Percentiles rank a stretch among this genome's conserved stretches.
Conservation (phyloP, 2,329 filamentous ascomycete genomes). For the Hymenoscyphus repandus region DNA sequence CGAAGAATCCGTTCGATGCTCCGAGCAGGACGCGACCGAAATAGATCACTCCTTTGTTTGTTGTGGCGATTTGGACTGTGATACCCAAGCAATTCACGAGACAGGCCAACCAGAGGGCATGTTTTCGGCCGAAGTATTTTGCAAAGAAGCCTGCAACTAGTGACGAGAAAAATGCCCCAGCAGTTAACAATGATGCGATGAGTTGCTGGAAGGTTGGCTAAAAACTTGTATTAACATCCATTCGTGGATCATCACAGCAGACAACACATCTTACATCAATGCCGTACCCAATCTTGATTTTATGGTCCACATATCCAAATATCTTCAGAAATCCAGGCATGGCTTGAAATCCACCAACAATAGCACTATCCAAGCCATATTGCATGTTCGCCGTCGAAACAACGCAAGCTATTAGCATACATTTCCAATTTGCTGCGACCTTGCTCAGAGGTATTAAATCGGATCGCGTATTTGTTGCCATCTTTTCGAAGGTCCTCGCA, state of each 20-base stretch:
- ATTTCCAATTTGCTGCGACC: constrained; percentile 3
- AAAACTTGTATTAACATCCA: not conserved
- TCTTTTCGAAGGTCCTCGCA: not conserved
- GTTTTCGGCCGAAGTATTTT: constrained; percentile 32
- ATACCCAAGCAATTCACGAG: constrained; percentile 39
- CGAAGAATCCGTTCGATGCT: constrained; percentile 41
- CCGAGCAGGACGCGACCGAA: constrained; percentile 41
- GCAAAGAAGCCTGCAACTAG: constrained; percentile 37
- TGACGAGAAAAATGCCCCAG: constrained; percentile 42
- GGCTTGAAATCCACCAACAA: constrained; percentile 41
- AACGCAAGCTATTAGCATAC: constrained; percentile 4
- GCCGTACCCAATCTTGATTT: constrained; percentile 14
- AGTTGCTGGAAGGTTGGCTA: constrained; percentile 42
- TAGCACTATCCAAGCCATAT: constrained; percentile 45
- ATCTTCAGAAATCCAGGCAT: constrained; percentile 48
- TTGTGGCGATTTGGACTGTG: constrained; percentile 40
- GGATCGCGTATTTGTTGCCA: not conserved
- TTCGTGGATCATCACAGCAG: not conserved
- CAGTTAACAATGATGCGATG: constrained; percentile 44
- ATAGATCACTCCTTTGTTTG: constrained; percentile 38
- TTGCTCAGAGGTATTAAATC: constrained; percentile 1
- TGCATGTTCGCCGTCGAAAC: constrained; percentile 32
- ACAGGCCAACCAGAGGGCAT: constrained; percentile 40
- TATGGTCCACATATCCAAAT: constrained; percentile 38
- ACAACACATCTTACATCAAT: constrained; percentile 9